Evolutionary conservation across 371 early-diverging fungal genomes (phyloP), one percentile per base, ranked within the genome.

Genomic region (Circinella umbellata): DNA sequence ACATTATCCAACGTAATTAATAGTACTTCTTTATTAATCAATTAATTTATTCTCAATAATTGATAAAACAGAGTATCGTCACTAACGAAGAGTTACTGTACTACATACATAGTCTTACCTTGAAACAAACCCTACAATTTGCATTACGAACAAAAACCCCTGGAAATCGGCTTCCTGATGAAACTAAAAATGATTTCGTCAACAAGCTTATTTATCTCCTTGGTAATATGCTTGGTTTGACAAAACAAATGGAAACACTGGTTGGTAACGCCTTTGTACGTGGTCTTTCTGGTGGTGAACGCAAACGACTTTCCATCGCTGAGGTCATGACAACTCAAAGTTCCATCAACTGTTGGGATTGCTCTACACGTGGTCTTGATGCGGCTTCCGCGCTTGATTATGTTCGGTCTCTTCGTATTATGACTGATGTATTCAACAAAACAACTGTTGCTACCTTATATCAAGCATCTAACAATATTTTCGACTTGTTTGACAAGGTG

Each of bases 321-420:
- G 91, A 91, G 74, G 93, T 96, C 77, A 89, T 97, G 65, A 89
- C 96, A 3, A 87, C 92, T 15, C 80, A 85, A 35, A 89, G 91
- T n/a, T 77, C 86, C 4, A 79, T 94, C 65, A 88, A 91, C 69
- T 87, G 94, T 71, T 91, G 94, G 86, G 96, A 96, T 75, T 94
- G 94, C 36, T 91, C 93, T 34, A 94, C 94, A 0, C 89, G 90
- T 72, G 96, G 97, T 64, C 80, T 97, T 17, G 98, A 98, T 85
- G 89, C 94, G 15, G 89, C 94, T 53, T 94, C 93, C 34, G 95
- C 97, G 15, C 79, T 93, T 5, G 92, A 92, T 71, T 91, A 91
- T 65, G 81, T 88, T 36, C 80, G 88, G 51, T 88, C 88, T 14
- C 77, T 93, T 14, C 86, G 90, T 64, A 86, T 91, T 38, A 77